These are phyloP conservation scores for Crinitomyces ghanaensis DNA, from an alignment of 805 yeast genomes.

Conservation along the genomic window DNA sequence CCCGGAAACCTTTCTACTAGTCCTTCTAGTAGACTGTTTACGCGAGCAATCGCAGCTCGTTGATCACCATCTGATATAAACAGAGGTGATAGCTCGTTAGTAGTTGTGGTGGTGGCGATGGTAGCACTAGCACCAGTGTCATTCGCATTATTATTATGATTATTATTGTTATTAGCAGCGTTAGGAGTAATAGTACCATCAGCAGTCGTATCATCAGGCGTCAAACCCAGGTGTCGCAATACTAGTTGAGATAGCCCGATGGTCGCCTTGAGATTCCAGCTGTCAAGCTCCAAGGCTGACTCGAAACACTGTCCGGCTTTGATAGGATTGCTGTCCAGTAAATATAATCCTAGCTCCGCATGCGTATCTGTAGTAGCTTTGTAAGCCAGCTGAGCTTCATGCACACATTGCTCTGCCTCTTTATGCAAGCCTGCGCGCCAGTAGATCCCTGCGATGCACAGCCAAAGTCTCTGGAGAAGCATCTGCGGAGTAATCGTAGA, in stretches of 20 bases:
- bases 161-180: not conserved
- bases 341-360: slow-evolving; percentile 38
- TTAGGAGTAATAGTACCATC: not conserved
- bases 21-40: slow-evolving; percentile 30
- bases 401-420: slow-evolving; percentile 61
- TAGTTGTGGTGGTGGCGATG: not conserved
- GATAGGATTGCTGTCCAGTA: slow-evolving; percentile 30
- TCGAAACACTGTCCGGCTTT: slow-evolving; percentile 56
- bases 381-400: slow-evolving; percentile 50
- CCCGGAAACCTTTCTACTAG: slow-evolving; percentile 32
- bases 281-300: slow-evolving; percentile 40
- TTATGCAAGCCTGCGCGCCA: slow-evolving; percentile 38
- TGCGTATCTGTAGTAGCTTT: slow-evolving; percentile 39
- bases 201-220: not conserved
- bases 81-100: slow-evolving; percentile 6
- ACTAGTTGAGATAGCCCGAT: slow-evolving; percentile 27
- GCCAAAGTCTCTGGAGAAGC: slow-evolving; percentile 42
- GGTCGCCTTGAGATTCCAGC: slow-evolving; percentile 40
- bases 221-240: slow-evolving; percentile 8
- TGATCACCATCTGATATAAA: slow-evolving; percentile 48
- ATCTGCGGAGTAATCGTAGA: slow-evolving; percentile 43
- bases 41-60: slow-evolving; percentile 44
- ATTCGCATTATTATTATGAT: no score
- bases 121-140: slow-evolving; percentile 18
- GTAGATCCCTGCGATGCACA: slow-evolving; percentile 60